Evolutionary conservation across 2,329 filamentous ascomycete species (phyloP), one percentile per base, ranked within the genome.

Genomic region (Chaetoscypha palmicola): DNA sequence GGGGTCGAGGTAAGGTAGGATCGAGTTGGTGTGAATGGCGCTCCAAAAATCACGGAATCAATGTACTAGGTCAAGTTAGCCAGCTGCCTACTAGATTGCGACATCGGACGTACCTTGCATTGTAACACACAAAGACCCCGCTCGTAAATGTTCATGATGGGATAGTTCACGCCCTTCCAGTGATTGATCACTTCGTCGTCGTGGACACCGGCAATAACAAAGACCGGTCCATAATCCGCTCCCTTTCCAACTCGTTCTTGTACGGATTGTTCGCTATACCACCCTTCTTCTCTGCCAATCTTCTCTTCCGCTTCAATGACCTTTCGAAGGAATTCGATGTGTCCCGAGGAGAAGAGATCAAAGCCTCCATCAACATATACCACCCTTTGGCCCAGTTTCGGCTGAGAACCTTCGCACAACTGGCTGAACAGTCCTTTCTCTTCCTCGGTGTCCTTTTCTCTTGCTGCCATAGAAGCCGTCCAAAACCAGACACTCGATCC

Each of bases 71-170:
- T 22, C 23, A 24, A 24, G 36, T 43, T 51, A 41, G 38, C 20
- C 21, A 32, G 10, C 16, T 47, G n/a, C n/a, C n/a, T n/a, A 40
- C 39, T 20, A 21, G 22, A 11, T 22, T 11, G 23, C 9, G 24
- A 30, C 11, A 37, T 22, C 43, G 17, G 21, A 24, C 77, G 58
- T 71, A 91, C 87, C 65, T 84, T 84, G 72, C 92, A 98, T 62
- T 98, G 92, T 50, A 97, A 70, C 22, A 97, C 91, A 63, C 92
- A 98, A 17, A 98, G 79, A 1, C 90, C 90, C 32, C 92, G 83
- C 71, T 98, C 92, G 59, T 91, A 95, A 45, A 95, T 90, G 70
- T 97, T 98, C 92, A 98, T 98, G 68, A 98, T 97, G 20, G 92
- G 92, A 62, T 96, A 98, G 68, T 98, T 98, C 58, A 96, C 76